A percentile compares a stretch with the other conserved stretches of the same genome.
These are phyloP conservation scores for Miamiensis avidus DNA, from an alignment of 169 alveolate genomes.

Conservation along the genomic window DNA sequence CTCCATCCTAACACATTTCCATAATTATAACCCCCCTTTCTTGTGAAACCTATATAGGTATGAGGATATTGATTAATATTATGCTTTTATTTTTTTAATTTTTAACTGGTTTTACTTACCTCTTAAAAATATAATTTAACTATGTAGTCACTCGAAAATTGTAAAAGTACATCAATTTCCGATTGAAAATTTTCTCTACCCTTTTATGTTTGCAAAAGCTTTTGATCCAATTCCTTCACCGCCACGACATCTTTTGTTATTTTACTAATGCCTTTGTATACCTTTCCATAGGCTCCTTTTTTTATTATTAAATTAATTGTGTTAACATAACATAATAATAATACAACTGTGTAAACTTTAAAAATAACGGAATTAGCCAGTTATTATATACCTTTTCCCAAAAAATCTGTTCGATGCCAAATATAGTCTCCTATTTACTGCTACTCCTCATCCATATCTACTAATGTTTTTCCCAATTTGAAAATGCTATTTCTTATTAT, in stretches of 20 bases:
- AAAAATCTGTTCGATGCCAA: conserved; percentile 30
- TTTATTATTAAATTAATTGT: too few relatives aligned
- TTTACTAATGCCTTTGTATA: conserved; percentile 50
- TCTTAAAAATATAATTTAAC: conserved; percentile 25
- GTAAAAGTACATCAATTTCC: conserved; percentile 23
- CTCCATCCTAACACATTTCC: conserved; percentile 29
- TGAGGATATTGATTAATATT: too few relatives aligned
- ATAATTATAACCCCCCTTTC: conserved; percentile 2
- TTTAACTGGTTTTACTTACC: background rate
- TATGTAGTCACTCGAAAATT: conserved; percentile 12
- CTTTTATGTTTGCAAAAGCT: conserved; percentile 3
- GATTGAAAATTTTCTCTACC: conserved; percentile 20
- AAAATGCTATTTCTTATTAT: too few relatives aligned
- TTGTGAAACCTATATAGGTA: background rate
- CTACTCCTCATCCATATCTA: background rate
- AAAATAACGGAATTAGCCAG: background rate
- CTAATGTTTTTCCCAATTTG: too few relatives aligned
- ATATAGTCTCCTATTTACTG: conserved; percentile 3
- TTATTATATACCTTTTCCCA: conserved; percentile 50
- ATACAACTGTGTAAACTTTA: too few relatives aligned
- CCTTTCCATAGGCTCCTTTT: conserved; percentile 47
- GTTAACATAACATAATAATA: too few relatives aligned
- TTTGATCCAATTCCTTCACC: conserved; percentile 29
- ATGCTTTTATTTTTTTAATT: too few relatives aligned
- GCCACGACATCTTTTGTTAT: conserved; percentile 44